Conservation (phyloP, 495 filamentous ascomycete genomes). For the Symbiotaphrina buchneri region DNA sequence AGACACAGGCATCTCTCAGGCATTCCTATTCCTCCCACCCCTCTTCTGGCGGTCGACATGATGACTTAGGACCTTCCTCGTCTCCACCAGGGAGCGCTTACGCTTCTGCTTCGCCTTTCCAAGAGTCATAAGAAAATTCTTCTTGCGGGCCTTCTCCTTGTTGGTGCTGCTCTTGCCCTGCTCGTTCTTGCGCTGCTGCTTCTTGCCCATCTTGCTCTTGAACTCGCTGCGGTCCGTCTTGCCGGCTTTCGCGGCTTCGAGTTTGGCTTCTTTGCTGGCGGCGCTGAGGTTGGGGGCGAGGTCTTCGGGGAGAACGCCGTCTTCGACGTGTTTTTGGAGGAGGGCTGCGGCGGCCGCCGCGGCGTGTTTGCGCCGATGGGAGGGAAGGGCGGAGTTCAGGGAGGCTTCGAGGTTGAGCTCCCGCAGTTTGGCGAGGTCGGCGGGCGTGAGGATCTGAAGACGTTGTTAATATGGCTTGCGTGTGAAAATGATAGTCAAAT, state of each 20-base stretch:
- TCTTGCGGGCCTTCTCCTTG: conserved; percentile 85
- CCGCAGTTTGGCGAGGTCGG: conserved; percentile 76
- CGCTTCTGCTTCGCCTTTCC: conserved; percentile 84
- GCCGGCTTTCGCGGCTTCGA: conserved; percentile 55
- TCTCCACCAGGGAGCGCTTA: conserved; percentile 77
- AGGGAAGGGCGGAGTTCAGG: too few species aligned
- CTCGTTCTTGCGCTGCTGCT: conserved; percentile 56
- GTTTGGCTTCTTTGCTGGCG: conserved; percentile 60
- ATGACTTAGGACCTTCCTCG: conserved; percentile 49
- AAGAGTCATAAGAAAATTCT: conserved; percentile 96
- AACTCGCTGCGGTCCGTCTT: conserved; percentile 51
- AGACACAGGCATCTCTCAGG: conserved; percentile 4
- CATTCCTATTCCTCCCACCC: conserved; percentile 66
- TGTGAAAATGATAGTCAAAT: background rate
- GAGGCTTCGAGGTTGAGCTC: conserved; percentile 60
- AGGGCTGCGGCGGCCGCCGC: conserved; percentile 15
- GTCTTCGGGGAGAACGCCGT: conserved; percentile 68
- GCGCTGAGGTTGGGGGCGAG: conserved; percentile 33
- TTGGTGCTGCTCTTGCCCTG: conserved; percentile 93
- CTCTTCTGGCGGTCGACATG: conserved; percentile 69
- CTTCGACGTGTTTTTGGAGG: conserved; percentile 29
- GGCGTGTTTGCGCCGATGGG: conserved; percentile 13
- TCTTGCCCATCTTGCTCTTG: conserved; percentile 63
- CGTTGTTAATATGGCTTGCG: too few species aligned
- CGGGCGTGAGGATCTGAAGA: conserved; percentile 79